Evolutionary conservation across 2,329 filamentous ascomycete species (phyloP), one percentile per base, ranked within the genome.

Genomic region (Xylariaceae sp.): DNA sequence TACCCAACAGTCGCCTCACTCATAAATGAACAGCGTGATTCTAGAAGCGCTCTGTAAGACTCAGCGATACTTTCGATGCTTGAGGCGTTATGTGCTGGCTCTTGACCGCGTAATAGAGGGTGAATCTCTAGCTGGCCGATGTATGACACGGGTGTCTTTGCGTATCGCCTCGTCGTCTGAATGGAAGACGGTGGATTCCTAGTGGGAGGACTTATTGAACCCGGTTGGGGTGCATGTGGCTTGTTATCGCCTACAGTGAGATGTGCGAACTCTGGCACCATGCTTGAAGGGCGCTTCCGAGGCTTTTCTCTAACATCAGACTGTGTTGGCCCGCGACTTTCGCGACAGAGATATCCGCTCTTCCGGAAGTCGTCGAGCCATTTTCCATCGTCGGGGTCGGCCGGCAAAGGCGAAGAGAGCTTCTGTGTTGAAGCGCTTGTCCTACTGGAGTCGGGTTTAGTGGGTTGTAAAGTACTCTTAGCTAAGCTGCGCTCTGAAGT

Each of bases 61-160:
- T 80, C 76, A 18, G 79, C 80, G 27, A 82, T 77, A 32, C 72
- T 67, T 47, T 81, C 78, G 27, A 76, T 74, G 59, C 74, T 79
- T 1, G 73, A 71, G 1, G 69, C 72, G 58, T 74, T 73, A 27
- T 66, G 67, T 3, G 66, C 55, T 3, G 58, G 56, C 8, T 59
- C 62, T 3, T 61, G 56, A 16, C 47, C 53, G 6, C 66, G 60
- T 40, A 63, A 53, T 37, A 55, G 52, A 20, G 63, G 57, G 11
- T 62, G 53, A 6, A 67, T 67, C 53, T 82, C 80, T 2, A 80
- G 70, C 60, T 82, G 79, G 11, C 78, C 78, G 51, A 82, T 77
- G 8, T 70, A 69, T 35, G 73, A 73, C 18, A 81, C 76, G 0
- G 79, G 80, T 2, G 79, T 82, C 64, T 81, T 82, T 32, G 78